Conservation (phyloP, 2,329 filamentous ascomycete species). For the Fusarium denticulatum region DNA sequence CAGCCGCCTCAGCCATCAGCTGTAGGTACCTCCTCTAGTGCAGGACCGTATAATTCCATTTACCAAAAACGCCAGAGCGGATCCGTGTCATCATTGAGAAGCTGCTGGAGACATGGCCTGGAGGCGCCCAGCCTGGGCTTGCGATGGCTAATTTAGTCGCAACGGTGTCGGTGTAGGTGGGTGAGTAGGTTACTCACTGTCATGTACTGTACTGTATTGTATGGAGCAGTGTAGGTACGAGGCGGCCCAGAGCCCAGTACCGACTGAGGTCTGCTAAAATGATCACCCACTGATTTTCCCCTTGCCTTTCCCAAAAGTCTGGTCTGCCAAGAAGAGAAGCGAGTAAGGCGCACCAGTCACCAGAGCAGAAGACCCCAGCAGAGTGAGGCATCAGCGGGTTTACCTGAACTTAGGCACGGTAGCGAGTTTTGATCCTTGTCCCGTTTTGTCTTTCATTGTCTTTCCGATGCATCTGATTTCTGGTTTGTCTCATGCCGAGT, state of each 20-base stretch:
- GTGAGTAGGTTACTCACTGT: not conserved
- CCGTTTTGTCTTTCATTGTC: not conserved
- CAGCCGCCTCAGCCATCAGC: not conserved
- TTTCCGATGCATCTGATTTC: conserved; percentile 1
- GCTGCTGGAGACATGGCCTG: not conserved
- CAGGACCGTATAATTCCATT: conserved; percentile 1
- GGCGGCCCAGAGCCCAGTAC: not conserved
- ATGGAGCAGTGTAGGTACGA: not conserved
- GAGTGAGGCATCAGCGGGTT: conserved; percentile 5
- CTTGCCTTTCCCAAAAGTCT: conserved; percentile 5
- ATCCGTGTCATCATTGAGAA: conserved; percentile 26
- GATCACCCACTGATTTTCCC: conserved; percentile 1
- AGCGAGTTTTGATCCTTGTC: conserved; percentile 1
- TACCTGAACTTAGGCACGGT: conserved; percentile 1
- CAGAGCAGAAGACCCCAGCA: conserved; percentile 1
- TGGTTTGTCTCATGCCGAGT: not conserved
- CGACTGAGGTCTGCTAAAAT: not conserved
- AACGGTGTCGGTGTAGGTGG: conserved; percentile 16
- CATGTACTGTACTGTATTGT: not conserved
- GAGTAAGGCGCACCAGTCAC: conserved; percentile 19
- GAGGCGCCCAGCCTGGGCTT: not conserved
- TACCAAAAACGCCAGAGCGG: conserved; percentile 21
- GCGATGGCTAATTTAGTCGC: conserved; percentile 11
- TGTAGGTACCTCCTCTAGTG: not conserved
- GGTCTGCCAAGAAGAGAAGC: conserved; percentile 17